Evolutionary conservation across 306 rosid genomes (phyloP).

Genomic region (Coriaria nepalensis): DNA sequence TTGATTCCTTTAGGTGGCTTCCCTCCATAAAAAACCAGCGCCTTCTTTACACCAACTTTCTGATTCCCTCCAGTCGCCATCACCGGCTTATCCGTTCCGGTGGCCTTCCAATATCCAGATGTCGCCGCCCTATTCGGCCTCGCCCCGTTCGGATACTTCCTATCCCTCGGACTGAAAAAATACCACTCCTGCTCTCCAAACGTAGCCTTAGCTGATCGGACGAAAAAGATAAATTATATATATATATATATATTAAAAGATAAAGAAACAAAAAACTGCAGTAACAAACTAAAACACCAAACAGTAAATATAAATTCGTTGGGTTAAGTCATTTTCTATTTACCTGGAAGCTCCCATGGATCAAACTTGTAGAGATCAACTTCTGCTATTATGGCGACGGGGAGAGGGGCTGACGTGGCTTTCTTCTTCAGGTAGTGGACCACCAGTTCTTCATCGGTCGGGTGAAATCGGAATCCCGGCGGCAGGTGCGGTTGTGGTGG

Average conservation of each 20-base stretch:
- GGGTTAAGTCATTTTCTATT: not conserved
- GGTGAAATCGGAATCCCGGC: conserved; percentile 92
- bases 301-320: not conserved
- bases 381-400: conserved; percentile 72
- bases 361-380: conserved; percentile 92
- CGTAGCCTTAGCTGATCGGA: conserved; percentile 60
- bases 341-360: conserved; percentile 96
- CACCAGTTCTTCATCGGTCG: conserved; percentile 91
- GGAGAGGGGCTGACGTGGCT: conserved; percentile 48
- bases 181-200: conserved; percentile 96
- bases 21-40: conserved; percentile 88
- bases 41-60: conserved; percentile 87
- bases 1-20: conserved; percentile 86
- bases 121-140: conserved; percentile 89
- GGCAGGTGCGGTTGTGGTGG: conserved; percentile 56
- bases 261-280: not conserved
- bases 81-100: conserved; percentile 94
- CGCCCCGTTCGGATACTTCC: conserved; percentile 94
- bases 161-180: conserved; percentile 84
- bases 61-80: conserved; percentile 35
- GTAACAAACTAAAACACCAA: too few relatives aligned
- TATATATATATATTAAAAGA: not conserved
- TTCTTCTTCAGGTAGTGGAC: conserved; percentile 91
- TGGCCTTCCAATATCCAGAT: conserved; percentile 97
- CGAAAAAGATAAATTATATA: not conserved